Evolutionary conservation across 2,329 filamentous ascomycete species (phyloP).

Genomic region (Hymenoscyphus fraxineus): DNA sequence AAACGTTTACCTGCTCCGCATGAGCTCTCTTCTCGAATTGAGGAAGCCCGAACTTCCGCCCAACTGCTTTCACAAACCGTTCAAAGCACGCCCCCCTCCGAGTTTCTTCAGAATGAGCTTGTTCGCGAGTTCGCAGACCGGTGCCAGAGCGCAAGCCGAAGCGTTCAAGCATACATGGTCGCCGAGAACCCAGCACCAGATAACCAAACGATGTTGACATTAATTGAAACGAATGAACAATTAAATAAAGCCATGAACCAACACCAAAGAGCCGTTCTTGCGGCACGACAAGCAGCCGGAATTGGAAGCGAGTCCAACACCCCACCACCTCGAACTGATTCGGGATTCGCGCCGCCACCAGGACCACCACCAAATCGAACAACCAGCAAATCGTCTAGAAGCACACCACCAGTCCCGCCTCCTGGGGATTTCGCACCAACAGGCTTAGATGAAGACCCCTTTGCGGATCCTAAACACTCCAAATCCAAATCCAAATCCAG

Average conservation of each 20-base stretch:
- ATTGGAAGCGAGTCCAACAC: conserved; percentile 29
- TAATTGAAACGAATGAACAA: conserved; percentile 94
- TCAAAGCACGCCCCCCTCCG: conserved; percentile 73
- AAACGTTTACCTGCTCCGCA: conserved; percentile 58
- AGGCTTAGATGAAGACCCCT: conserved; percentile 29
- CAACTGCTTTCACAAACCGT: conserved; percentile 90
- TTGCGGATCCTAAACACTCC: conserved; percentile 27
- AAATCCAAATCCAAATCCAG: background rate
- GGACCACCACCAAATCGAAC: conserved; percentile 8
- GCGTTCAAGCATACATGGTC: conserved; percentile 82
- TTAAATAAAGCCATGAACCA: conserved; percentile 77
- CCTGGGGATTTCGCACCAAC: conserved; percentile 30
- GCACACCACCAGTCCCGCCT: conserved; percentile 28
- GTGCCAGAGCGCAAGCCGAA: conserved; percentile 74
- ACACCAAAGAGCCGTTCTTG: conserved; percentile 76
- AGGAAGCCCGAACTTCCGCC: conserved; percentile 86
- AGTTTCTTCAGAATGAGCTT: conserved; percentile 79
- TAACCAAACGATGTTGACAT: conserved; percentile 85
- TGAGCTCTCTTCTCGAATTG: conserved; percentile 77
- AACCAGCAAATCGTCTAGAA: conserved; percentile 9
- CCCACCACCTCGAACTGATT: conserved; percentile 23
- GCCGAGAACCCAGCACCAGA: conserved; percentile 77
- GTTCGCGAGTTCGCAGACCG: conserved; percentile 88
- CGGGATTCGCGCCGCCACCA: conserved; percentile 23
- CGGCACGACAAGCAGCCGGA: conserved; percentile 54